Percentiles rank a stretch among this genome's conserved stretches.
phyloP scores from a whole-genome alignment of 306 rosid species.

The Prunus armeniaca region DNA sequence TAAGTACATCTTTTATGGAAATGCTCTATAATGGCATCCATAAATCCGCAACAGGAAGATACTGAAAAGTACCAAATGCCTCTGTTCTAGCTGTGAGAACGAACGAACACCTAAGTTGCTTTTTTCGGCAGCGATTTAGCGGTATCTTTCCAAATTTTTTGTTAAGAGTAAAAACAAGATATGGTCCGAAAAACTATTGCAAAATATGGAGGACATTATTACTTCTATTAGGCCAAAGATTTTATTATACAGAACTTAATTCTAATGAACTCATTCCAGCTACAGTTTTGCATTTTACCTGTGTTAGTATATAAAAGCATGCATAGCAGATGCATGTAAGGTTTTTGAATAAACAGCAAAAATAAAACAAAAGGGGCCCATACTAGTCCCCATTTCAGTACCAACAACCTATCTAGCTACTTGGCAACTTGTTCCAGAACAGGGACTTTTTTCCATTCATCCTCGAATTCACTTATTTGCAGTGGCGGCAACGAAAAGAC shows the following conservation, averaged over 20 bases:
- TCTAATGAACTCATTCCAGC: slow-evolving; percentile 41
- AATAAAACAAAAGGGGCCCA: neutral
- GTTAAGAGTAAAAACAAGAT: neutral
- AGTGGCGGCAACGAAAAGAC: slow-evolving; percentile 85
- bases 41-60: no score
- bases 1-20: no score
- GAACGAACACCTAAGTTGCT: no score
- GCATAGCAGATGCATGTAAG: slow-evolving; percentile 35
- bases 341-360: neutral
- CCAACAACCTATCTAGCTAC: slow-evolving; percentile 11
- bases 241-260: slow-evolving; percentile 45
- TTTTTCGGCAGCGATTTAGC: no score
- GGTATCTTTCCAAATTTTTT: no score
- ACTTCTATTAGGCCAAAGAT: slow-evolving; percentile 24
- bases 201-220: slow-evolving; percentile 11
- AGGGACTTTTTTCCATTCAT: slow-evolving; percentile 31
- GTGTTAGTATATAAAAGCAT: slow-evolving; percentile 59
- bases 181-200: neutral
- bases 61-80: no score
- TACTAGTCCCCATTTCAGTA: slow-evolving; percentile 39
- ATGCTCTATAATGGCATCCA: no score
- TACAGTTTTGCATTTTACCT: slow-evolving; percentile 46
- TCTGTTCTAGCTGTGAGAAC: no score
- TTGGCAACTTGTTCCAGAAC: slow-evolving; percentile 35
- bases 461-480: slow-evolving; percentile 42